Evolutionary conservation across 768 basidiomycete genomes (phyloP).

Genomic region (Kockovaella imperatae): DNA sequence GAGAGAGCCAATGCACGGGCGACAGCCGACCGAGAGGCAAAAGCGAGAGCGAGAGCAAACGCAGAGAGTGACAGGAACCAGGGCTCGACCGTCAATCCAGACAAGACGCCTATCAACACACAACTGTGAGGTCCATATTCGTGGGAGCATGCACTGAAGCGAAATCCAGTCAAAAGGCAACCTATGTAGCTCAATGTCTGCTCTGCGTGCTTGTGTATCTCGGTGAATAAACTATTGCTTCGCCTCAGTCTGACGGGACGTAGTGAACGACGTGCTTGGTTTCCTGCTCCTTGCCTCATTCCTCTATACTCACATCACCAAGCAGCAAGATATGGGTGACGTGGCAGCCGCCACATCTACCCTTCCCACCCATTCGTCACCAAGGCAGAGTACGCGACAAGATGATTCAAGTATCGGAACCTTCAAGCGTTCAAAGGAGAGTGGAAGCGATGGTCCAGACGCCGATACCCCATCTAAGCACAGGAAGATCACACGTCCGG

Average conservation of each 20-base stretch:
- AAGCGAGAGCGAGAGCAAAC: no score
- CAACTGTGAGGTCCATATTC: no score
- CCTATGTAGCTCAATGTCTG: background rate
- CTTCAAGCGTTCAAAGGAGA: background rate
- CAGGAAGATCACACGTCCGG: background rate
- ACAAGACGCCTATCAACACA: no score
- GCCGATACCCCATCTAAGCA: background rate
- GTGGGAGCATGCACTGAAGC: no score
- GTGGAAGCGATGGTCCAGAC: background rate
- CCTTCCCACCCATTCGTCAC: background rate
- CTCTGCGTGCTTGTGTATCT: background rate
- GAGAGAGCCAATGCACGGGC: no score
- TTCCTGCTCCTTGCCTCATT: background rate
- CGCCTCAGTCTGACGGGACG: no score
- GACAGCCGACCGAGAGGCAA: no score
- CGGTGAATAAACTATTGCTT: no score
- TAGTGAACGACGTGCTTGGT: background rate
- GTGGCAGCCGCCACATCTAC: background rate
- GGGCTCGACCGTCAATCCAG: no score
- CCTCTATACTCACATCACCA: background rate
- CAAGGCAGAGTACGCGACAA: background rate
- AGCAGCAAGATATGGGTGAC: no score
- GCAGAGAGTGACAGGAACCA: no score
- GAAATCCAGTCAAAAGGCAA: background rate
- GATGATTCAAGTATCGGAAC: background rate